These are phyloP conservation scores for Erysimum cheiri DNA, from an alignment of 441 rosid genomes.

Conservation along the genomic window DNA sequence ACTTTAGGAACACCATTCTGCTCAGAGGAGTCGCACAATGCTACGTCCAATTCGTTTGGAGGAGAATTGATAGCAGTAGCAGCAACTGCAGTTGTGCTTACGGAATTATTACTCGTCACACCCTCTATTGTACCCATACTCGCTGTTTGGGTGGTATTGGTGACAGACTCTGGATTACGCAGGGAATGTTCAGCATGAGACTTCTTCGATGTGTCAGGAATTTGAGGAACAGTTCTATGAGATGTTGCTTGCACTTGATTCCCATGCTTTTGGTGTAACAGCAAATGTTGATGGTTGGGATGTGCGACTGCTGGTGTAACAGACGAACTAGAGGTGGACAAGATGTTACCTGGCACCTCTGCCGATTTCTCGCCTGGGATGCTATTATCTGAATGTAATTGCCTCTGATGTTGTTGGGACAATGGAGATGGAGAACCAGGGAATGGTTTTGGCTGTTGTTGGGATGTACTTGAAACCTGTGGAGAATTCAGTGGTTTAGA, in stretches of 20 bases:
- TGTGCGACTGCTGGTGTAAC: conserved; percentile 52
- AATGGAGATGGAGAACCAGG: conserved; percentile 51
- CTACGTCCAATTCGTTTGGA: conserved; percentile 67
- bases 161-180: conserved; percentile 53
- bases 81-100: conserved; percentile 44
- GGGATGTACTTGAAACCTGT: conserved; percentile 63
- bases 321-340: conserved; percentile 54
- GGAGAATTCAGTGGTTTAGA: conserved; percentile 64
- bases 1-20: conserved; percentile 51
- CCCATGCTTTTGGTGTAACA: conserved; percentile 68
- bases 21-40: conserved; percentile 49
- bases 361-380: conserved; percentile 60
- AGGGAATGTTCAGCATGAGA: conserved; percentile 61
- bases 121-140: conserved; percentile 42
- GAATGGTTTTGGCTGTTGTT: conserved; percentile 59
- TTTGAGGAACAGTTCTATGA: conserved; percentile 70
- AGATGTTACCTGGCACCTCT: conserved; percentile 53
- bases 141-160: conserved; percentile 49
- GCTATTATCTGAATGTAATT: conserved; percentile 67
- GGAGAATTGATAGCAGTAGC: conserved; percentile 49
- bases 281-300: conserved; percentile 72
- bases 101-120: conserved; percentile 53
- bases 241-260: conserved; percentile 57
- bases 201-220: conserved; percentile 57
- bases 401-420: conserved; percentile 59